Base-by-base conservation (phyloP, 768 basidiomycete genomes). In the Lactarius trivialis region DNA sequence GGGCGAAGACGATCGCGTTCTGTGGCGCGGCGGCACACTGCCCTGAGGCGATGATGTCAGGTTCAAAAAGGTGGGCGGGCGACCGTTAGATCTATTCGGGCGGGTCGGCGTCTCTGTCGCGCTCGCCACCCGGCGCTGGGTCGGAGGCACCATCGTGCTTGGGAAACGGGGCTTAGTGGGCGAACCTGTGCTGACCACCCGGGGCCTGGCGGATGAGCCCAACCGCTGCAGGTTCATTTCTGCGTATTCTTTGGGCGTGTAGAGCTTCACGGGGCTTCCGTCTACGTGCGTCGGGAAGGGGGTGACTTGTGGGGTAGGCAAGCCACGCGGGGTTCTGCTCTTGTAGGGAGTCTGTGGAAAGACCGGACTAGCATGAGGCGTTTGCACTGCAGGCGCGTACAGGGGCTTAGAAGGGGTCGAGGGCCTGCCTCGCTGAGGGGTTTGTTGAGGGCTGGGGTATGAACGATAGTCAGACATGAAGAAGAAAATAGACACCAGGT, bases 401-500 rank as follows among this genome's bases (percentile, higher is more conserved):
- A 21, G 45, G 21, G 19, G 8, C 12, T 56, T 32, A 41, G 41
- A 43, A 45, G 56, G 56, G 7, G 56, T 57, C 43, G 56, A 57
- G 43, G 43, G 32, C 56, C 56, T 14, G 56, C 41, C 56, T 57
- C 56, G 41, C 32, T 21, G 30, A 34, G 30, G 56, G 21, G 56
- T 57, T 2, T 21, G 2, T 33, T 34, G 56, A 19, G 43, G 32
- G 14, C 56, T 57, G 32, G 45, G 21, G 41, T 33, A 48, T 41
- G 43, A 57, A 48, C 6, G 56, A 4, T 11, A 21, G 43, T 45
- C 43, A 32, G 56, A 30, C 56, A 57, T 57, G 30, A 32, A 24
- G 43, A n/a, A n/a, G 7, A 30, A 39, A 56, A 11, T 28, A 56
- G 43, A 56, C 56, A 34, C 21, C n/a, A 57, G 21, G 28, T 33